These are phyloP conservation scores for Talaromyces ruber DNA, from an alignment of 495 filamentous ascomycete species.

Conservation along the genomic window DNA sequence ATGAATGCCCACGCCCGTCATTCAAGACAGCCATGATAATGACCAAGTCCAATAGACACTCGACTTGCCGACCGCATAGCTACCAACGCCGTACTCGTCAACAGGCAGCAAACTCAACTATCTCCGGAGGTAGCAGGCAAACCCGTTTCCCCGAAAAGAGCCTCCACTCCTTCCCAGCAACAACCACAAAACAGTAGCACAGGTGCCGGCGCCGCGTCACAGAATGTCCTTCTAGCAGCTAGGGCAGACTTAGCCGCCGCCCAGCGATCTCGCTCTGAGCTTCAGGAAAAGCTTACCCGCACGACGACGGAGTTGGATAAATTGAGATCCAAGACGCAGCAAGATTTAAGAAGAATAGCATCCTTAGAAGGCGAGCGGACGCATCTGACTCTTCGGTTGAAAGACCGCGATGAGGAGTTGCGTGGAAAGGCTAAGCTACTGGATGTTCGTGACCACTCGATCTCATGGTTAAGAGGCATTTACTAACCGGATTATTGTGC, in stretches of 20 bases:
- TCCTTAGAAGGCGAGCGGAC: constrained; percentile 56
- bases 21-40: background rate
- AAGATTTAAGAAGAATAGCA: constrained; percentile 48
- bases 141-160: constrained; percentile 5
- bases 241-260: constrained; percentile 62
- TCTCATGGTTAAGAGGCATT: constrained; percentile 21
- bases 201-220: constrained; percentile 9
- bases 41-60: constrained; percentile 41
- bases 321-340: constrained; percentile 45
- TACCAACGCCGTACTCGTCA: constrained; percentile 4
- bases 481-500: background rate
- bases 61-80: constrained; percentile 60
- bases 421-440: constrained; percentile 72
- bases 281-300: constrained; percentile 51
- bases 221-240: constrained; percentile 38
- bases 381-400: constrained; percentile 51
- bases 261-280: constrained; percentile 58
- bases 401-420: constrained; percentile 79
- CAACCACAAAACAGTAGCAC: constrained; percentile 6
- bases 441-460: constrained; percentile 40
- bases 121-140: constrained; percentile 7
- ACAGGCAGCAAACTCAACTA: constrained; percentile 29
- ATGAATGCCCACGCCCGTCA: constrained; percentile 11
- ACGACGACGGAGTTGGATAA: constrained; percentile 53
- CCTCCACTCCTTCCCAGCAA: constrained; percentile 6